These are phyloP conservation scores for Leccinum cinnamomeum DNA, from an alignment of 1,284 basidiomycete genomes.

Conservation along the genomic window DNA sequence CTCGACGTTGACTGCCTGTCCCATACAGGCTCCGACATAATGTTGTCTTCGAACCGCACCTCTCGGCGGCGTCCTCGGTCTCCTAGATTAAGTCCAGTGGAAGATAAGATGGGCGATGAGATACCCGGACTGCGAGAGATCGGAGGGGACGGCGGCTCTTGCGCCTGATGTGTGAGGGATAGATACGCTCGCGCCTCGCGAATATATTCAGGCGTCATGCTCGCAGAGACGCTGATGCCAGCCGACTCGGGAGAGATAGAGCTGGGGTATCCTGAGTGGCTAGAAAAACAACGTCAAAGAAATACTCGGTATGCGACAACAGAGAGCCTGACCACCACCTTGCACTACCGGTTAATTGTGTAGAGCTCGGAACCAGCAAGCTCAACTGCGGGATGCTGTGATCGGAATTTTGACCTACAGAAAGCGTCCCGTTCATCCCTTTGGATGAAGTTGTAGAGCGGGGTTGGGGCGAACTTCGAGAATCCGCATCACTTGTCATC, in stretches of 20 bases:
- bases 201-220: constrained; percentile 35
- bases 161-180: constrained; percentile 28
- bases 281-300: constrained; percentile 20
- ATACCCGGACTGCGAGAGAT: constrained; percentile 23
- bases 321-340: constrained; percentile 13
- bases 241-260: constrained; percentile 38
- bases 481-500: constrained; percentile 28
- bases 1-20: constrained; percentile 36
- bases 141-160: constrained; percentile 13
- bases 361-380: constrained; percentile 30
- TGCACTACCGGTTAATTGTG: constrained; percentile 15
- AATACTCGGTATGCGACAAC: background rate
- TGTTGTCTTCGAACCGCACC: constrained; percentile 38
- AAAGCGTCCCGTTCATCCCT: constrained; percentile 11
- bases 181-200: constrained; percentile 37
- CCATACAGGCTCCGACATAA: constrained; percentile 34
- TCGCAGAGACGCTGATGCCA: constrained; percentile 34
- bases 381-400: constrained; percentile 29
- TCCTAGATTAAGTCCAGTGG: constrained; percentile 29
- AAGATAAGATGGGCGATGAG: constrained; percentile 34
- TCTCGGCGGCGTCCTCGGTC: constrained; percentile 35
- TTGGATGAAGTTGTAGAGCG: constrained; percentile 14
- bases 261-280: constrained; percentile 30
- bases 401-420: constrained; percentile 12
- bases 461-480: constrained; percentile 16